Base-by-base conservation (phyloP, 1,139 yeast genomes). In the Hemisphaericaspora lyxosophila region DNA sequence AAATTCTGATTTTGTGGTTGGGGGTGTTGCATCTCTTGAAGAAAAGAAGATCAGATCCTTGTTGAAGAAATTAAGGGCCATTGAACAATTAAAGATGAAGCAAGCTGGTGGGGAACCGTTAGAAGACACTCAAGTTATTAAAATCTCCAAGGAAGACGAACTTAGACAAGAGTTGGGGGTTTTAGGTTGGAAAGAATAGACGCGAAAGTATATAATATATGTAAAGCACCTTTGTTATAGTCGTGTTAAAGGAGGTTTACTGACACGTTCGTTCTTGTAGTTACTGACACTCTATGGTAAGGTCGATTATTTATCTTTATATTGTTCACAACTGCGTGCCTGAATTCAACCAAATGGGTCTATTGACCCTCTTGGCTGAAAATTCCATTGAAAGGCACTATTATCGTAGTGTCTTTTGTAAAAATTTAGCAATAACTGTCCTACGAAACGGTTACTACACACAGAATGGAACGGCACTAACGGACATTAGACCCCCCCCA, bases 41-140 rank as follows among this genome's bases (percentile, higher is more conserved):
- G 97, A 92, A 52, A 92, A 90, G 73, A 89, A 89, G 64, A 83
- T 88, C 48, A 79, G 98, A 59, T 82, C 95, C 18, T 75, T 92
- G 57, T 74, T 90, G 61, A 92, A 92, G 70, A 94, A 94, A 65
- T 75, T 92, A 49, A 78, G 97, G 55, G 97, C 98, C 11, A 92
- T 92, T 50, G 96, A 90, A 60, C 82, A 81, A 36, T 76, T 94
- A 54, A 90, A 90, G 62, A 78, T 78, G 73, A 85, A 90, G 57
- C 92, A 86, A 64, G 87, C 86, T 14, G 71, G 70, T 36, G 95
- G 95, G 35, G 97, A 89, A 48, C 73, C 81, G 45, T 75, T 92
- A 48, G 98, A 92, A 64, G 96, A 85, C 55, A 92, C 97, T 23
- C 99, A 92, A 67, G 69, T 88, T 29, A 75, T 87, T 57, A 94